Evolutionary conservation across 78 protist genomes (phyloP).

Genomic region (Chrysochromulina parva): DNA sequence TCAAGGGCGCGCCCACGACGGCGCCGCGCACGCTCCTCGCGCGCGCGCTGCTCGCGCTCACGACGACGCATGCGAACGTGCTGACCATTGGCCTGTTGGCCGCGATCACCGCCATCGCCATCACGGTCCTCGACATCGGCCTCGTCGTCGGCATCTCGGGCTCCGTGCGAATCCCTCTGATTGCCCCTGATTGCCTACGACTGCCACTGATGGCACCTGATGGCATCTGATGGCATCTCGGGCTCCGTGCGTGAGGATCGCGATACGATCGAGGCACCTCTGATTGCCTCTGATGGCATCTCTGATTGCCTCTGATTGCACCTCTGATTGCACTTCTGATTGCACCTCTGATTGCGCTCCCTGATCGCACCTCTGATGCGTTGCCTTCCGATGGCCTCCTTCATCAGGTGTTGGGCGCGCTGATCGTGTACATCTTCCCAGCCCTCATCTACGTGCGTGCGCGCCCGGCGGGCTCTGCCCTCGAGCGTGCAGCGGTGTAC

Average conservation of each 20-base stretch:
- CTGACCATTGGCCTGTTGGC: neutral
- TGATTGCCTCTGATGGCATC: neutral
- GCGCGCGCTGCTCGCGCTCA: neutral
- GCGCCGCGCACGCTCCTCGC: neutral
- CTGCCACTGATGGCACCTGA: too few relatives aligned
- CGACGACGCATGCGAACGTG: neutral
- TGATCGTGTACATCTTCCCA: slow-evolving; percentile 3
- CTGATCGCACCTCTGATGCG: too few relatives aligned
- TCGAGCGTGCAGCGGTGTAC: neutral
- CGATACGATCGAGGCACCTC: neutral
- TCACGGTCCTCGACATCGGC: neutral
- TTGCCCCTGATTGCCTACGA: too few relatives aligned
- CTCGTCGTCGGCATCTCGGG: neutral
- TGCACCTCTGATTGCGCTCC: too few relatives aligned
- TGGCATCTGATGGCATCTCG: too few relatives aligned
- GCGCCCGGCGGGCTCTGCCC: neutral
- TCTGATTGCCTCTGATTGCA: too few relatives aligned
- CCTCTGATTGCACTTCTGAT: too few relatives aligned
- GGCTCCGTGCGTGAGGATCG: too few relatives aligned
- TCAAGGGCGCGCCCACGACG: neutral
- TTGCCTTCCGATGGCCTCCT: too few relatives aligned
- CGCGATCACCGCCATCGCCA: too few relatives aligned
- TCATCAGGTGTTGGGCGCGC: neutral
- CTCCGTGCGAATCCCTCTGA: neutral
- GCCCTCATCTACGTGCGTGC: neutral